phyloP scores from a whole-genome alignment of 768 basidiomycete species.

The Coprinopsis strossmayeri region DNA sequence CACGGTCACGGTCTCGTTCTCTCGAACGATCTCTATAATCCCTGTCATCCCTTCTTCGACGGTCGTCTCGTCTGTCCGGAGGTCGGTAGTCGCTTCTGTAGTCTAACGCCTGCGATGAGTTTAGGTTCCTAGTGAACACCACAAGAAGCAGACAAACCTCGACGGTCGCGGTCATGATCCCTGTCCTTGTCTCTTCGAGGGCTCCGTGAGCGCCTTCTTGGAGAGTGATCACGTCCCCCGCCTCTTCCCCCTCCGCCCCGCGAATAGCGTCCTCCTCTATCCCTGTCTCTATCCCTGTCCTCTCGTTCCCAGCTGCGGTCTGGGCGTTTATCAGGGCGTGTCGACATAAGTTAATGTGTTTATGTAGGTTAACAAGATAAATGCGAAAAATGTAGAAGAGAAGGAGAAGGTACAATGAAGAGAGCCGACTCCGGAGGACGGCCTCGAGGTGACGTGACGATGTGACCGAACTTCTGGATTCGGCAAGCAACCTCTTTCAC shows the following conservation, averaged over 20 bases:
- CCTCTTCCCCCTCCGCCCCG: slow-evolving; percentile 24
- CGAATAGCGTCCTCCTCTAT: slow-evolving; percentile 13
- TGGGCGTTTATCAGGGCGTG: slow-evolving; percentile 45
- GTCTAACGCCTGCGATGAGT: neutral
- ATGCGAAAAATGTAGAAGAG: too few species aligned
- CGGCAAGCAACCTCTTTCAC: neutral
- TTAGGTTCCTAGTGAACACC: neutral
- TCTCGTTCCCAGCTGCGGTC: slow-evolving; percentile 64
- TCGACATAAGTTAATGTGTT: slow-evolving; percentile 39
- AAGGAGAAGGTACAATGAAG: neutral
- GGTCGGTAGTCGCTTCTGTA: slow-evolving; percentile 2
- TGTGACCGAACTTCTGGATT: neutral
- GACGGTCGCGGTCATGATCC: slow-evolving; percentile 29
- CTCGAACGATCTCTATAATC: slow-evolving; percentile 28
- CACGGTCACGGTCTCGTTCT: slow-evolving; percentile 24
- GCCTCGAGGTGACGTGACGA: neutral
- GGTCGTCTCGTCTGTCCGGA: slow-evolving; percentile 5
- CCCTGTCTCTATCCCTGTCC: slow-evolving; percentile 32
- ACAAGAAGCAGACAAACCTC: slow-evolving; percentile 11
- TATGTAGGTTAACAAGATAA: too few species aligned
- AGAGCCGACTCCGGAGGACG: neutral
- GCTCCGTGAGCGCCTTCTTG: slow-evolving; percentile 42
- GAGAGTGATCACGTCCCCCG: slow-evolving; percentile 32
- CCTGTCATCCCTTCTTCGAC: slow-evolving; percentile 22
- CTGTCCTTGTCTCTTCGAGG: slow-evolving; percentile 25